phyloP scores from a whole-genome alignment of 177 flowering plant genomes.

The Vitis hybrid region DNA sequence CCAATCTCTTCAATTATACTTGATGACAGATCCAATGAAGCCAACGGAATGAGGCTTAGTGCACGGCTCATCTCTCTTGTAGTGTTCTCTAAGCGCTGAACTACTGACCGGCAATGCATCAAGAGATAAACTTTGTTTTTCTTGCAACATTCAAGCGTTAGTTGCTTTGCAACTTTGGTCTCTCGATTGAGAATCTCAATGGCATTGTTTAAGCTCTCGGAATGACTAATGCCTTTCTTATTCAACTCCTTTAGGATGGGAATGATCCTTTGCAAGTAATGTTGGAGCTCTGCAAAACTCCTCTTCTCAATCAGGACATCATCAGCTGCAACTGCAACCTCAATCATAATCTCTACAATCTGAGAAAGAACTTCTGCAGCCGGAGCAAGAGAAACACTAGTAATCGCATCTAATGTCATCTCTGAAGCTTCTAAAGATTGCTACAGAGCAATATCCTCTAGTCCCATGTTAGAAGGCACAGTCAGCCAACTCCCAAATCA shows the following conservation, averaged over 20 bases:
- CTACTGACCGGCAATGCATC: conserved; percentile 47
- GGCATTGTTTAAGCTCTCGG: conserved; percentile 40
- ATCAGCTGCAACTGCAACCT: conserved; percentile 24
- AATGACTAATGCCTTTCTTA: conserved; percentile 23
- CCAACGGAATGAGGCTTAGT: conserved; percentile 47
- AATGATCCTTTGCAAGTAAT: conserved; percentile 46
- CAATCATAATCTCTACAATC: conserved; percentile 33
- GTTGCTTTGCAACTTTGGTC: conserved; percentile 43
- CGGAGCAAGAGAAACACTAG: conserved; percentile 26
- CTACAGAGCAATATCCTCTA: conserved; percentile 13
- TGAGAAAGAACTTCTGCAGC: conserved; percentile 41
- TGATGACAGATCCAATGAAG: conserved; percentile 47
- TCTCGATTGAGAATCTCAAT: conserved; percentile 42
- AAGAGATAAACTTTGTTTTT: conserved; percentile 62
- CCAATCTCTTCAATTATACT: conserved; percentile 42
- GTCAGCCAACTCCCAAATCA: background rate
- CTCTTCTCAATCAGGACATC: conserved; percentile 53
- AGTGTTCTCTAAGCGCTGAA: conserved; percentile 33
- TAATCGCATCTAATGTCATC: conserved; percentile 22
- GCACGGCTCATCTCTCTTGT: conserved; percentile 60
- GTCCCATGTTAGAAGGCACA: conserved; percentile 6
- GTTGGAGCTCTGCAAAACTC: conserved; percentile 43
- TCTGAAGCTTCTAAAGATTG: conserved; percentile 6
- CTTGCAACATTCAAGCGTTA: conserved; percentile 47
- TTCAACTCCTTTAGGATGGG: conserved; percentile 50